Conservation (phyloP, 163 green algal species). For the Trebouxia gelatinosa region DNA sequence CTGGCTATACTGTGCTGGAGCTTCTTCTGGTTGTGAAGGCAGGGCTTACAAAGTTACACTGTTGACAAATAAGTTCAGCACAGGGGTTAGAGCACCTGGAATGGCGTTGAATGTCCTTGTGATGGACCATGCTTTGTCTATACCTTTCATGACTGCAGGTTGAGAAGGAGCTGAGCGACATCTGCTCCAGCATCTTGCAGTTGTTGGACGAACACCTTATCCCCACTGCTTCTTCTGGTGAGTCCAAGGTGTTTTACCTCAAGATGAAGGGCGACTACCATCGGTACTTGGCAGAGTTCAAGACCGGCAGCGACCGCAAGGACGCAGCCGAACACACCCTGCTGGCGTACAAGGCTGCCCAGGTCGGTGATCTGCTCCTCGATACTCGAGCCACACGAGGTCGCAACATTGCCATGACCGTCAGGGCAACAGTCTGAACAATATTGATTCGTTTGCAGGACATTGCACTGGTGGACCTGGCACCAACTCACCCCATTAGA, state of each 20-base stretch:
- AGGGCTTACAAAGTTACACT: too few species aligned
- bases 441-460: constrained; percentile 87
- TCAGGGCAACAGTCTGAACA: too few species aligned
- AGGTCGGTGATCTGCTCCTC: constrained; percentile 62
- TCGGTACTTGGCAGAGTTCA: constrained; percentile 99
- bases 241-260: constrained; percentile 98
- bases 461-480: constrained; percentile 94
- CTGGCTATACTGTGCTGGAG: too few species aligned
- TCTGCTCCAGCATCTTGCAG: constrained; percentile 93
- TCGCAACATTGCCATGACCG: too few species aligned
- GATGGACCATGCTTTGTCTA: too few species aligned
- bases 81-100: too few species aligned
- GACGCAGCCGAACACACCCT: constrained; percentile 96
- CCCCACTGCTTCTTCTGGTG: constrained; percentile 86
- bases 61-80: too few species aligned
- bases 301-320: constrained; percentile 92
- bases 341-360: constrained; percentile 97
- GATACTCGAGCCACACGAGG: too few species aligned
- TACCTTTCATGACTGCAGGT: too few species aligned
- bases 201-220: constrained; percentile 98
- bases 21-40: too few species aligned
- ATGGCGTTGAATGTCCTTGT: too few species aligned
- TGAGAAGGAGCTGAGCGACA: constrained; percentile 96
- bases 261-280: constrained; percentile 98
- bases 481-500: constrained; percentile 98